phyloP scores from a whole-genome alignment of 1,284 basidiomycete species.

The Pseudozyma thailandica region DNA sequence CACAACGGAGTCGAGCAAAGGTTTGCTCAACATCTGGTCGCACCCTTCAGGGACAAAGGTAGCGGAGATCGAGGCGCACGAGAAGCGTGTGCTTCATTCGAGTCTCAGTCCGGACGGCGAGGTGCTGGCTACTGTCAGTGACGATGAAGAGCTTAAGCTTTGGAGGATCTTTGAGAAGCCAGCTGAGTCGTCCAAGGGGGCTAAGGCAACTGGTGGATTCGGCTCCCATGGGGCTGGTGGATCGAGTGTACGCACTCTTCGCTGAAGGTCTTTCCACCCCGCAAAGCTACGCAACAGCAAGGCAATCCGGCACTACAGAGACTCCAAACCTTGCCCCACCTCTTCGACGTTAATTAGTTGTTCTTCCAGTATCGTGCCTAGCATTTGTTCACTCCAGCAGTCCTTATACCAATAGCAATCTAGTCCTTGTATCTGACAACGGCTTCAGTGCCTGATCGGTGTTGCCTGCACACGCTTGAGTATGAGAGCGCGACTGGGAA shows the following conservation, averaged over 20 bases:
- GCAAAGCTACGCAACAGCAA: background rate
- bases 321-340: no score
- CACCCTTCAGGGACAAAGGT: constrained; percentile 62
- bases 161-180: constrained; percentile 66
- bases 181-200: constrained; percentile 42
- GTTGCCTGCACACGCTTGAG: background rate
- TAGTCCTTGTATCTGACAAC: background rate
- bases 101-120: constrained; percentile 65
- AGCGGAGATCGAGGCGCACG: constrained; percentile 65
- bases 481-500: background rate
- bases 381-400: background rate
- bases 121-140: constrained; percentile 63
- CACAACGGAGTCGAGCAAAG: constrained; percentile 53
- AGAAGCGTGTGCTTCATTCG: constrained; percentile 59
- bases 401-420: constrained; percentile 4
- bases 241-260: constrained; percentile 38
- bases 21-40: constrained; percentile 63
- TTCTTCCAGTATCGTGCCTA: background rate
- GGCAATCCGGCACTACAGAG: no score
- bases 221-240: constrained; percentile 20
- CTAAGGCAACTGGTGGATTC: constrained; percentile 21
- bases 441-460: background rate
- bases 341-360: no score
- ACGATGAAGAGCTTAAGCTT: constrained; percentile 67
- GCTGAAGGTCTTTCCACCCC: no score